Conservation (phyloP, 78 protist genomes). For the Cavenderia fasciculata region DNA sequence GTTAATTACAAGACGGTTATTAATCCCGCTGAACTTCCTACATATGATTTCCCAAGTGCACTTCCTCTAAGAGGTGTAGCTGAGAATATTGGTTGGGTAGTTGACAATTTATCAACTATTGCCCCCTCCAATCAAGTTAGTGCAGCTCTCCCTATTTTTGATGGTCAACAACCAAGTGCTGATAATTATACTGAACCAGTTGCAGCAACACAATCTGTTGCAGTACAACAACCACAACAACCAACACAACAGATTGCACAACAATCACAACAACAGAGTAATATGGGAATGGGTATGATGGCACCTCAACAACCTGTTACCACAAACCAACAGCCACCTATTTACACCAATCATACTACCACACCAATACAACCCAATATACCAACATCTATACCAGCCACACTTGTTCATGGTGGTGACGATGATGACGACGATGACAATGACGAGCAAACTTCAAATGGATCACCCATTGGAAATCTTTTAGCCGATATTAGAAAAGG, state of each 20-base stretch:
- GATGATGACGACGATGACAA: conserved; percentile 27
- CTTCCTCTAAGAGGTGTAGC: conserved; percentile 4
- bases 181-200: too few relatives aligned
- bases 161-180: background rate
- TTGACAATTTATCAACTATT: background rate
- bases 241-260: background rate
- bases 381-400: background rate
- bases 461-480: conserved; percentile 44
- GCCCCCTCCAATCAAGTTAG: conserved; percentile 6
- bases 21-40: conserved; percentile 8
- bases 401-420: background rate
- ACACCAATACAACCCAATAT: conserved; percentile 16
- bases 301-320: conserved; percentile 6
- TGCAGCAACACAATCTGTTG: background rate
- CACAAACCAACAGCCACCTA: conserved; percentile 3
- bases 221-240: background rate
- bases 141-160: conserved; percentile 38
- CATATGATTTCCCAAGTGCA: background rate
- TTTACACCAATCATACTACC: background rate
- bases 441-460: background rate
- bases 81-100: background rate
- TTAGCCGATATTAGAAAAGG: conserved; percentile 64
- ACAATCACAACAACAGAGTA: too few relatives aligned
- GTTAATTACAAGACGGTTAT: background rate
- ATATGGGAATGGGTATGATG: too few relatives aligned